Evolutionary conservation across 208 protist species (phyloP).

Genomic region (Wallacemonas sp.): DNA sequence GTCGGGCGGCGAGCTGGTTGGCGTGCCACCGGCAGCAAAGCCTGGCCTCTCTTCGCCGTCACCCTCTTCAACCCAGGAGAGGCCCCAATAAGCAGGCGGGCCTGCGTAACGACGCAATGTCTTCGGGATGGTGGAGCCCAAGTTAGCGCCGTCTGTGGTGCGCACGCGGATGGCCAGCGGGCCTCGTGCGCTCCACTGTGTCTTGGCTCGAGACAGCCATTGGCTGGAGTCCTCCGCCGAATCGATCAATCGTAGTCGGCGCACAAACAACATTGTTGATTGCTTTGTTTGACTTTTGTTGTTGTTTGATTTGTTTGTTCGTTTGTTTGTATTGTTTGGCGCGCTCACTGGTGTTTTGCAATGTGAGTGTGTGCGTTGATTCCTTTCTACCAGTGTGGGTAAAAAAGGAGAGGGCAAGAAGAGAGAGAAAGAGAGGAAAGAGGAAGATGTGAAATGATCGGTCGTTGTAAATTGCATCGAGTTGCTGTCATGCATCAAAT

Average conservation of each 20-base stretch:
- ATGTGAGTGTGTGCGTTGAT: neutral
- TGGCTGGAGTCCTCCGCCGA: constrained; percentile 36
- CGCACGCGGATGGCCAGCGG: constrained; percentile 47
- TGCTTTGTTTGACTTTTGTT: too few relatives aligned
- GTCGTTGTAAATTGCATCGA: too few relatives aligned
- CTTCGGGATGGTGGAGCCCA: constrained; percentile 55
- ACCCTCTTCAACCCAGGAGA: constrained; percentile 39
- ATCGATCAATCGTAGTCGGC: constrained; percentile 47
- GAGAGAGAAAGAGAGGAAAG: constrained; percentile 9
- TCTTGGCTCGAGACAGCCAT: constrained; percentile 34
- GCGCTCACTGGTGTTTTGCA: neutral
- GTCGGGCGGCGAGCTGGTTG: too few relatives aligned
- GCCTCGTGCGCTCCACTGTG: constrained; percentile 42
- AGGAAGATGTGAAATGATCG: neutral
- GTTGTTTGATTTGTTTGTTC: neutral
- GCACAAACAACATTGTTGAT: constrained; percentile 38
- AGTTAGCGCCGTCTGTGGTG: constrained; percentile 23
- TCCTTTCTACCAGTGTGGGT: neutral
- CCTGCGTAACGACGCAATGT: constrained; percentile 17
- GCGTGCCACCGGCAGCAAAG: neutral
- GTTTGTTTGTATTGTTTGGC: neutral
- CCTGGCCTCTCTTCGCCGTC: neutral
- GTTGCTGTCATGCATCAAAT: too few relatives aligned
- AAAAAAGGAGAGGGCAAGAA: constrained; percentile 16
- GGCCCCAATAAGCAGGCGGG: constrained; percentile 23